Evolutionary conservation across 2,329 filamentous ascomycete genomes (phyloP), one percentile per base, ranked within the genome.

Genomic region (Zalaria obscura): DNA sequence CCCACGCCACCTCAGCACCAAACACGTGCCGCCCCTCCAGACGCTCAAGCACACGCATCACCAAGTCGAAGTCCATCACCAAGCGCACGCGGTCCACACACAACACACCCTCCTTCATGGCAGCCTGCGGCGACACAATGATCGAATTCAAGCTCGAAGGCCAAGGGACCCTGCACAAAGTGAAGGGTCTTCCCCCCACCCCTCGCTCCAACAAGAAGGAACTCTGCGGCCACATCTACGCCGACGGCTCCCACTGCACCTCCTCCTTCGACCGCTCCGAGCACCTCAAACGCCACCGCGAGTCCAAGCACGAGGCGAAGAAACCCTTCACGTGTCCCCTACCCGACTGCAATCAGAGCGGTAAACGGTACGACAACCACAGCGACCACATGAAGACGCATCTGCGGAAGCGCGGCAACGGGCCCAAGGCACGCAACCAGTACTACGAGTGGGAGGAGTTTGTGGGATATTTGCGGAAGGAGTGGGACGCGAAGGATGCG

Each of bases 371-470:
- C 2, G 55, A 58, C 45, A 58, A 58, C 29, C 50, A 52, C 2
- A 36, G 45, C 4, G 55, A 58, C 27, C 55, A 58, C 33, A 55
- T 55, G 48, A 53, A 52, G 40, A 57, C 54, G 0, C 55, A 58
- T 36, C 46, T 58, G 7, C 42, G 43, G 27, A 5, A 25, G 1
- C 42, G 36, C 1, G 29, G n/a, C 5, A 49, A 48, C 33, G 54
- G 54, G 9, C 49, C 29, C 29, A 7, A 32, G 29, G 29, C 50
- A 33, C 48, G 55, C 1, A 58, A 58, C 46, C 35, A 43, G 27
- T 45, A 45, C 28, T 42, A 45, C 28, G 40, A 46, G 9, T 53
- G 48, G 48, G 38, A 41, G 5, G 42, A 35, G 4, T 27, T 50
- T 9, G 34, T 45, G 27, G 28, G 31, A 11, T 36, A 35, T 27